Conservation (phyloP, 352 stramenopile species). For the Phytophthora quininea region DNA sequence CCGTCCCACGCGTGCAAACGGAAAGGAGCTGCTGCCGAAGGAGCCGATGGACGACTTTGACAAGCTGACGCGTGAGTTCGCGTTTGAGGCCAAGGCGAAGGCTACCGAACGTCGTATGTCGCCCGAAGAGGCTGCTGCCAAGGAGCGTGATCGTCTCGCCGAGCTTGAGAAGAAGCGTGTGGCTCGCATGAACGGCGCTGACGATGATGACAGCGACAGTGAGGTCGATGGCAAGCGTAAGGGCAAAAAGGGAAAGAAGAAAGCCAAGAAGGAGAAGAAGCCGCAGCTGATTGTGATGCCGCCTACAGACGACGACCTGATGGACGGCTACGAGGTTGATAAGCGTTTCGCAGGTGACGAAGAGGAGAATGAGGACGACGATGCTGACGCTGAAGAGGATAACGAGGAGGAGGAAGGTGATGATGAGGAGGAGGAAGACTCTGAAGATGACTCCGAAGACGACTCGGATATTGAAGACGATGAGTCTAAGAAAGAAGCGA, state of each 20-base stretch:
- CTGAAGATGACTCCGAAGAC: conserved; percentile 47
- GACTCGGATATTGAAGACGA: conserved; percentile 57
- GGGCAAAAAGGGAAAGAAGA: conserved; percentile 53
- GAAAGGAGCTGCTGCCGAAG: conserved; percentile 69
- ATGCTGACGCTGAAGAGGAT: conserved; percentile 57
- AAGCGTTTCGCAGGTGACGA: conserved; percentile 48
- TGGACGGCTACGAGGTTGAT: conserved; percentile 84
- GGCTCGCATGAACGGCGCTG: conserved; percentile 94
- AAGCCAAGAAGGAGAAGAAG: conserved; percentile 48
- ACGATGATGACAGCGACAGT: conserved; percentile 70
- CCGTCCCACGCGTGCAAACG: conserved; percentile 73
- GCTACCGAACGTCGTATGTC: conserved; percentile 95
- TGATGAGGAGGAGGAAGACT: conserved; percentile 50
- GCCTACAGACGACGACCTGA: conserved; percentile 90
- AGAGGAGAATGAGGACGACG: conserved; percentile 65
- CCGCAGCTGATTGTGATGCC: conserved; percentile 77
- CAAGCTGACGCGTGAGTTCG: conserved; percentile 76
- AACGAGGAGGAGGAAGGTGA: conserved; percentile 55
- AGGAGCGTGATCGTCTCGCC: conserved; percentile 91
- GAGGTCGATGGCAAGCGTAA: conserved; percentile 52
- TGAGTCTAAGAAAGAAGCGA: conserved; percentile 44
- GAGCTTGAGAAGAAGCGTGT: conserved; percentile 94
- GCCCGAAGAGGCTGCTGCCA: conserved; percentile 93
- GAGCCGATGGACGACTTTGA: conserved; percentile 88
- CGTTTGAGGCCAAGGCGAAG: conserved; percentile 93